A percentile compares a stretch with the other conserved stretches of the same genome.
These are phyloP conservation scores for Pythium pectinolyticum DNA, from an alignment of 352 stramenopile species.

Conservation along the genomic window DNA sequence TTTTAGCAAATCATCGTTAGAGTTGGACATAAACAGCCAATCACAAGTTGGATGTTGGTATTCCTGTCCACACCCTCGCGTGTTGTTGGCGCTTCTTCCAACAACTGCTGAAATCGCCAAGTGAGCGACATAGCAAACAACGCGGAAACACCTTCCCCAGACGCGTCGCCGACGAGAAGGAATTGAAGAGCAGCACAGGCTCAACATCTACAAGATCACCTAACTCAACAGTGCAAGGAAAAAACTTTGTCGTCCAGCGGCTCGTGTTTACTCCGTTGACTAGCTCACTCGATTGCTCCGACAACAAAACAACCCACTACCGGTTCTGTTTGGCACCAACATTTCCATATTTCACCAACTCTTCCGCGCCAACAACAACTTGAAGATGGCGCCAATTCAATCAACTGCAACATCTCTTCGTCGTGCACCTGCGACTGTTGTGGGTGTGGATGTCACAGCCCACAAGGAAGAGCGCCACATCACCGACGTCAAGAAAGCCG, in stretches of 20 bases:
- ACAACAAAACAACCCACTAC: not conserved
- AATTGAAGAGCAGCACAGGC: no score
- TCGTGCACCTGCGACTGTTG: slow-evolving; percentile 11
- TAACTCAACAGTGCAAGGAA: no score
- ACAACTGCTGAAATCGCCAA: not conserved
- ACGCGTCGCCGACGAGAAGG: no score
- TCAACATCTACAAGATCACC: no score
- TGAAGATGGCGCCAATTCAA: slow-evolving; percentile 11
- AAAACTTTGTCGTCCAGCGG: no score
- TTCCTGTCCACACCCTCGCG: slow-evolving; percentile 8
- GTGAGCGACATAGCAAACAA: no score
- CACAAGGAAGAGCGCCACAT: slow-evolving; percentile 66
- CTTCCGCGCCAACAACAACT: no score
- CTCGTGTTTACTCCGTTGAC: no score
- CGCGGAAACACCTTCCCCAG: no score
- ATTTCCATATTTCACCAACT: slow-evolving; percentile 3
- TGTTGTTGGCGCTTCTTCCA: slow-evolving; percentile 3
- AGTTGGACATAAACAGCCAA: not conserved
- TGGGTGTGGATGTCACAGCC: slow-evolving; percentile 61
- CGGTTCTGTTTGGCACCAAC: slow-evolving; percentile 3
- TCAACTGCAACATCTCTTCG: not conserved
- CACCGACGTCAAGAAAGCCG: slow-evolving; percentile 38
- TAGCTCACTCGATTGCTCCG: no score
- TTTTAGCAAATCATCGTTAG: not conserved
- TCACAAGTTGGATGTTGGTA: not conserved